Evolutionary conservation across 2,329 filamentous ascomycete species (phyloP).

Genomic region (Lasiodiplodia gonubiensis): DNA sequence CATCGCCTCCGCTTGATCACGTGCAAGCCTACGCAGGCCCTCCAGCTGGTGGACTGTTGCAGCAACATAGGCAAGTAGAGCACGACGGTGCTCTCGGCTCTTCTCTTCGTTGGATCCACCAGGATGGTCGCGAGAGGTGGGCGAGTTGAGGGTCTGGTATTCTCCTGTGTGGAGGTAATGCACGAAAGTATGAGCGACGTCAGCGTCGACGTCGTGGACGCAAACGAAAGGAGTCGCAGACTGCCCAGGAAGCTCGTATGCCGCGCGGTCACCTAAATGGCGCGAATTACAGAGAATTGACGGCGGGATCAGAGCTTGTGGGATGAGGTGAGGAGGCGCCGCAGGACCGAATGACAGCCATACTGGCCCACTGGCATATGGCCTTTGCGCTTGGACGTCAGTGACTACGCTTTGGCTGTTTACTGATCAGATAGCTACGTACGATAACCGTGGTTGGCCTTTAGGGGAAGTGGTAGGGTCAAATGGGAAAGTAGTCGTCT

Average conservation of each 20-base stretch:
- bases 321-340: background rate
- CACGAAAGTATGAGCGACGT: conserved; percentile 29
- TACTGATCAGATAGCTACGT: background rate
- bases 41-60: conserved; percentile 30
- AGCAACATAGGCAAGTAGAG: conserved; percentile 30
- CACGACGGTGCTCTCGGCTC: conserved; percentile 32
- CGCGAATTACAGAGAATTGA: conserved; percentile 29
- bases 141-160: conserved; percentile 36
- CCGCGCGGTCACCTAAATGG: conserved; percentile 10
- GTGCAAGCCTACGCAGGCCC: conserved; percentile 31
- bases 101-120: background rate
- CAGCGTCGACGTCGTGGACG: background rate
- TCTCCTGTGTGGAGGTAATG: conserved; percentile 38
- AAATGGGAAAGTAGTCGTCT: background rate
- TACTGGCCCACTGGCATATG: background rate
- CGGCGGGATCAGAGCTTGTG: conserved; percentile 23
- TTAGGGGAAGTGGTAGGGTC: background rate
- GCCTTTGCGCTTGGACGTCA: background rate
- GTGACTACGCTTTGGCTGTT: background rate
- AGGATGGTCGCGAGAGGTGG: background rate
- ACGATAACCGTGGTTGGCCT: background rate
- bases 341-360: background rate
- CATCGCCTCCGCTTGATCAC: conserved; percentile 26
- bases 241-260: conserved; percentile 35
- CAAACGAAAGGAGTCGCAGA: conserved; percentile 30